phyloP scores from a whole-genome alignment of 2,329 filamentous ascomycete species.

The Neocucurbitaria cava region DNA sequence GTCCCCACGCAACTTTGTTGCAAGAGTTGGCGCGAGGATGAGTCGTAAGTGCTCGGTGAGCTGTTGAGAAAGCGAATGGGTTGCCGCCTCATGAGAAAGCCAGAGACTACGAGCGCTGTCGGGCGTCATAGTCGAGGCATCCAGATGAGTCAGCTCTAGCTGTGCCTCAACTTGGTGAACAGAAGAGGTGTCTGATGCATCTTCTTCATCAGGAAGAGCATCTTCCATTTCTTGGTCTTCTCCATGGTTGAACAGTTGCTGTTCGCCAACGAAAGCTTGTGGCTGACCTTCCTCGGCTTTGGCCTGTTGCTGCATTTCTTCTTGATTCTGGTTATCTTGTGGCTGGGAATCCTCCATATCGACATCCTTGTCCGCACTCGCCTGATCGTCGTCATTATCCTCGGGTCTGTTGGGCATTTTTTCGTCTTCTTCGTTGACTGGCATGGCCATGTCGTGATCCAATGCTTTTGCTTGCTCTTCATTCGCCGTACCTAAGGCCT shows the following conservation, averaged over 20 bases:
- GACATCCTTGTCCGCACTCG: conserved; percentile 43
- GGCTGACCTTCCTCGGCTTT: conserved; percentile 43
- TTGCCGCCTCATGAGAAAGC: conserved; percentile 82
- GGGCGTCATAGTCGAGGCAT: conserved; percentile 49
- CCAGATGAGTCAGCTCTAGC: conserved; percentile 76
- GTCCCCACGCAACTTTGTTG: conserved; percentile 94
- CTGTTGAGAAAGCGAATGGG: conserved; percentile 83
- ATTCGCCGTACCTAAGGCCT: conserved; percentile 86
- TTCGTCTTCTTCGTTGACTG: conserved; percentile 63
- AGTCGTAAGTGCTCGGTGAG: conserved; percentile 94
- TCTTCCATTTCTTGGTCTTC: conserved; percentile 52
- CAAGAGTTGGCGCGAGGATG: conserved; percentile 91
- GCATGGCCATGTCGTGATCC: conserved; percentile 87
- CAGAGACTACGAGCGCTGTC: conserved; percentile 76
- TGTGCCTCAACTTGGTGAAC: conserved; percentile 61
- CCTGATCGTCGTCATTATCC: conserved; percentile 36
- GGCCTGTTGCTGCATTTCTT: conserved; percentile 34
- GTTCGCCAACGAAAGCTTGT: conserved; percentile 55
- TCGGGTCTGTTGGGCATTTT: conserved; percentile 43
- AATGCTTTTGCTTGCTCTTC: conserved; percentile 87
- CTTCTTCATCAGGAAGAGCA: conserved; percentile 43
- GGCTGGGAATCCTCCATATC: conserved; percentile 53
- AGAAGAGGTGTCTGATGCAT: conserved; percentile 43
- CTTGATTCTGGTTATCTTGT: conserved; percentile 29
- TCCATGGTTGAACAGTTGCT: conserved; percentile 42